Conservation (phyloP, 805 yeast species). For the Yamadazyma philogaea region DNA sequence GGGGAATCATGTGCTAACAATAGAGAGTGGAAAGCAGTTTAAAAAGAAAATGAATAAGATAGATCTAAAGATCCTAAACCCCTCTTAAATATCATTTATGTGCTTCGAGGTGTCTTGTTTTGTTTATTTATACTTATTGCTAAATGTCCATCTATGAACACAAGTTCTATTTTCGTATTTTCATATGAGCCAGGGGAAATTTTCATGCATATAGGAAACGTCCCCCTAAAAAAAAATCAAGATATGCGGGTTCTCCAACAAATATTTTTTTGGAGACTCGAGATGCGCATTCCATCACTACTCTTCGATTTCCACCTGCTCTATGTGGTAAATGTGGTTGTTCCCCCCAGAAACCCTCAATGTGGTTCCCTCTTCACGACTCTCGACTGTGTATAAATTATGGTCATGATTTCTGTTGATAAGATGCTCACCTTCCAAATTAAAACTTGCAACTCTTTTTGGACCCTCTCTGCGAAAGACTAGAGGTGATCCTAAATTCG, state of each 20-base stretch:
- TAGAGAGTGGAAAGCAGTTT: no score
- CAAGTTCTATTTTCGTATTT: not conserved
- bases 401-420: conserved; percentile 13
- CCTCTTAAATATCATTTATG: no score
- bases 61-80: no score
- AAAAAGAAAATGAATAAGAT: no score
- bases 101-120: not conserved
- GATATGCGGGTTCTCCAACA: not conserved
- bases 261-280: not conserved
- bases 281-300: not conserved
- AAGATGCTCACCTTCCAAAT: conserved; percentile 14
- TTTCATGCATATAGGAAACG: not conserved
- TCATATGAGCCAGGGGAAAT: not conserved
- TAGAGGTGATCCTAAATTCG: conserved; percentile 12
- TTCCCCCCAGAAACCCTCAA: conserved; percentile 13
- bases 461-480: conserved; percentile 7
- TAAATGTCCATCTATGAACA: not conserved
- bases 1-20: not conserved
- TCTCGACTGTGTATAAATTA: conserved; percentile 12
- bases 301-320: conserved; percentile 4
- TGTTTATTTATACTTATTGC: not conserved
- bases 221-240: not conserved
- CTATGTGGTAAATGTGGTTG: conserved; percentile 15
- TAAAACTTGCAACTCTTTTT: conserved; percentile 8
- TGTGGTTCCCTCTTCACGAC: not conserved